Conservation (phyloP, 2,329 filamentous ascomycete genomes). For the Furcasterigmium furcatum region DNA sequence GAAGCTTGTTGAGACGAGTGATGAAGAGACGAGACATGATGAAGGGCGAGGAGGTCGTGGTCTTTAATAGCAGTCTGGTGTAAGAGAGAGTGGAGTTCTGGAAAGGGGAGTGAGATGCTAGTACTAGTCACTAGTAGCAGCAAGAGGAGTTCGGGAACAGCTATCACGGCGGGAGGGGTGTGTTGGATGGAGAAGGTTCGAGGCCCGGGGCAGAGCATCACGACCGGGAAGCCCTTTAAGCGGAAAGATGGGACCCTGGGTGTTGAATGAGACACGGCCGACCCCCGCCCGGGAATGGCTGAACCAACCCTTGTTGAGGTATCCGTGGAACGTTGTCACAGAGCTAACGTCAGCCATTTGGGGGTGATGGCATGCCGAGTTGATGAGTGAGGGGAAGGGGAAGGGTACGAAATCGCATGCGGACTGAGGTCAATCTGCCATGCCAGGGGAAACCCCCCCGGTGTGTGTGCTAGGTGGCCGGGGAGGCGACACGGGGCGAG, state of each 20-base stretch:
- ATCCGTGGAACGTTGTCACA: neutral
- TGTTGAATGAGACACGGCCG: neutral
- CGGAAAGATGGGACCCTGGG: neutral
- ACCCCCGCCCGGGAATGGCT: neutral
- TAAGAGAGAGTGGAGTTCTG: no score
- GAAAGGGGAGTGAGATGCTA: neutral
- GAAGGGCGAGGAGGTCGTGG: neutral
- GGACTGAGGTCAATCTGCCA: neutral
- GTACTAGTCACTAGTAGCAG: neutral
- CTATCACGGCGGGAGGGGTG: conserved; percentile 1
- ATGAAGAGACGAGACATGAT: conserved; percentile 3
- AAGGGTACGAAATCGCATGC: neutral
- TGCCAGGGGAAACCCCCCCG: neutral
- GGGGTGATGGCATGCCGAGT: neutral
- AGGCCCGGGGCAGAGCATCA: neutral
- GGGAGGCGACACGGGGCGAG: neutral
- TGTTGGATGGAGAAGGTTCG: neutral
- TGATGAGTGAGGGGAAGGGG: neutral
- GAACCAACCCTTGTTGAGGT: neutral
- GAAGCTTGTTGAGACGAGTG: neutral
- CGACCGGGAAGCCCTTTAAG: neutral
- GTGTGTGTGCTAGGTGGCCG: no score
- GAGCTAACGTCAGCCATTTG: neutral
- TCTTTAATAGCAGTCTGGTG: neutral
- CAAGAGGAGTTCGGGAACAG: neutral